Evolutionary conservation across 1,139 yeast genomes (phyloP).

Genomic region (Nakaseomyces nivariensis): DNA sequence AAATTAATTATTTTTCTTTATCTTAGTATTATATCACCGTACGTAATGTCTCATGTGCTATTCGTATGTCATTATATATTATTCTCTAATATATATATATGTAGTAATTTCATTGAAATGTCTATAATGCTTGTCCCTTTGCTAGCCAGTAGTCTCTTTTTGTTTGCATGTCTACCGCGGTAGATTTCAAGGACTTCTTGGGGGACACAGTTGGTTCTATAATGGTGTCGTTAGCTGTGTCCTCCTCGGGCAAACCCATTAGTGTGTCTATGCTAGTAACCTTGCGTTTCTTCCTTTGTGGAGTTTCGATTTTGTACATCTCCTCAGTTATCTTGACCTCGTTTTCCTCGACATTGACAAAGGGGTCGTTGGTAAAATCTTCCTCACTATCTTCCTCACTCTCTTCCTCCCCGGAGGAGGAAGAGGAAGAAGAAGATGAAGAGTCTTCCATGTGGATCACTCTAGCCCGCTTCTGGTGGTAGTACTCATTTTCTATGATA

Average conservation of each 20-base stretch:
- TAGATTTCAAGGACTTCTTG: conserved; percentile 4
- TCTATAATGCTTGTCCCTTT: conserved; percentile 28
- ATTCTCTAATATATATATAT: too few relatives aligned
- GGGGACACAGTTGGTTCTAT: too few relatives aligned
- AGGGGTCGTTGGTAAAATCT: background rate
- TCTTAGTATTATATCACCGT: too few relatives aligned
- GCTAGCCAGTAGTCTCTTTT: conserved; percentile 38
- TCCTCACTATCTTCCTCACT: conserved; percentile 7
- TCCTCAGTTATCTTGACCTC: background rate
- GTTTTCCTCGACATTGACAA: background rate
- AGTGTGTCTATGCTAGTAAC: conserved; percentile 22
- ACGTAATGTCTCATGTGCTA: too few relatives aligned
- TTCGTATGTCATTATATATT: too few relatives aligned
- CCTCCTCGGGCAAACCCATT: conserved; percentile 29
- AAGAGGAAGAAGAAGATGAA: conserved; percentile 6
- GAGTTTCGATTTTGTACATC: background rate
- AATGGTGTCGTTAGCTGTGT: conserved; percentile 6
- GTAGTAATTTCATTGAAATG: too few relatives aligned
- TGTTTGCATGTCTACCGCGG: conserved; percentile 27
- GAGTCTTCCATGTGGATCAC: conserved; percentile 21
- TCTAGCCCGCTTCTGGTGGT: conserved; percentile 26
- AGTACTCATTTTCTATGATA: conserved; percentile 29
- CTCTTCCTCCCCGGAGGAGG: conserved; percentile 9
- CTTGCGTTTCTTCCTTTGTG: conserved; percentile 11
- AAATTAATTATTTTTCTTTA: too few relatives aligned